These are phyloP conservation scores for Elaeis oleifera DNA, from an alignment of 202 grass and related monocot species.

Conservation along the genomic window DNA sequence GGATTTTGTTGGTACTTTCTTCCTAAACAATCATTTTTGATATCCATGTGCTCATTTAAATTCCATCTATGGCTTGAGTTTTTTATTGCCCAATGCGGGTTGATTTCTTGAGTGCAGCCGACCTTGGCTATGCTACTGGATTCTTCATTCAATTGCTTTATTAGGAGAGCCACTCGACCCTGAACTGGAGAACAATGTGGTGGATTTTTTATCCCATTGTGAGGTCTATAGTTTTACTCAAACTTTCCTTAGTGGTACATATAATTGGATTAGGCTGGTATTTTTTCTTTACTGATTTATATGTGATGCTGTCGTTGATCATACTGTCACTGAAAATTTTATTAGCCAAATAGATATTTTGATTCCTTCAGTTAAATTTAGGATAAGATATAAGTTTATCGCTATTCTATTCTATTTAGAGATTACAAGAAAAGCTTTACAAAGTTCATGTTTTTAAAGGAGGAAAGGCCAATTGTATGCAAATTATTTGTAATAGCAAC, in stretches of 20 bases:
- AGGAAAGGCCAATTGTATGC: too few species aligned
- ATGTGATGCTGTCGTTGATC: not conserved
- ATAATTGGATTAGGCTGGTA: too few species aligned
- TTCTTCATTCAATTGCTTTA: slow-evolving; percentile 63
- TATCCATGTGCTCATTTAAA: not conserved
- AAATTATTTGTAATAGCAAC: too few species aligned
- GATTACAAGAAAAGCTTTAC: too few species aligned
- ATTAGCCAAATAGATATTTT: too few species aligned
- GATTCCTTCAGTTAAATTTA: too few species aligned
- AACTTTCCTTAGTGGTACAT: not conserved
- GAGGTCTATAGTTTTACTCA: slow-evolving; percentile 38
- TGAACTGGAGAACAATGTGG: slow-evolving; percentile 58
- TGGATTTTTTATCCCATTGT: slow-evolving; percentile 79
- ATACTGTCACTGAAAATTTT: too few species aligned
- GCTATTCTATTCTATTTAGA: too few species aligned
- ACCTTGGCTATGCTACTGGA: slow-evolving; percentile 98
- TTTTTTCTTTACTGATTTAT: slow-evolving; percentile 1
- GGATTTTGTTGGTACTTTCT: not conserved
- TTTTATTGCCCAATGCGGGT: slow-evolving; percentile 5
- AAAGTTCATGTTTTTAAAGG: too few species aligned
- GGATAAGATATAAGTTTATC: too few species aligned
- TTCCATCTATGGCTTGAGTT: not conserved
- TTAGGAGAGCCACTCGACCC: slow-evolving; percentile 64
- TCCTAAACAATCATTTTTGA: slow-evolving; percentile 1
- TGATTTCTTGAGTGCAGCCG: slow-evolving; percentile 42